Evolutionary conservation across 495 filamentous ascomycete genomes (phyloP).

Genomic region (Viridothelium virens): DNA sequence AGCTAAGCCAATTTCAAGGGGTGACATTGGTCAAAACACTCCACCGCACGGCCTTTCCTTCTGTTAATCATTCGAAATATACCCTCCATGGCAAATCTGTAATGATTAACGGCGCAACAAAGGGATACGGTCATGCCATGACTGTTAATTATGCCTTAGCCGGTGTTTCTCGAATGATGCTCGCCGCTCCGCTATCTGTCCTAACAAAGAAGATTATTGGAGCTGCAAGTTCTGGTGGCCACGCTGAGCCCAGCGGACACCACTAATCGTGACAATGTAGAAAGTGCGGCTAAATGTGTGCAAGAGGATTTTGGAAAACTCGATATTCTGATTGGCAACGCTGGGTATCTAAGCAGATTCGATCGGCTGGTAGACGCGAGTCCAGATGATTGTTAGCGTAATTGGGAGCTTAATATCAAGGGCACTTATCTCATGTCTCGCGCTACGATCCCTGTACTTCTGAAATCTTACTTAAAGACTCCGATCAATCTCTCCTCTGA

Average conservation of each 20-base stretch:
- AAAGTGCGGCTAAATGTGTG: constrained; percentile 27
- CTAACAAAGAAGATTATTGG: constrained; percentile 31
- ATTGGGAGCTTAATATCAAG: constrained; percentile 41
- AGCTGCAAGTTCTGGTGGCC: constrained; percentile 33
- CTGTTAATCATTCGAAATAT: constrained; percentile 19
- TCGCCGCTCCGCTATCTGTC: constrained; percentile 15
- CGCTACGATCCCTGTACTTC: constrained; percentile 41
- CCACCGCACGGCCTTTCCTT: constrained; percentile 19
- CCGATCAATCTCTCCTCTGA: constrained; percentile 34
- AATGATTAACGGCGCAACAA: constrained; percentile 27
- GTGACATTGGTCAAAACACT: neutral
- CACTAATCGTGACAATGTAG: constrained; percentile 34
- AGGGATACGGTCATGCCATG: constrained; percentile 25
- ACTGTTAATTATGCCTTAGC: constrained; percentile 24
- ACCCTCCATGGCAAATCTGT: constrained; percentile 22
- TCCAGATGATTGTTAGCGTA: constrained; percentile 41
- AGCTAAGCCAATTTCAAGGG: neutral
- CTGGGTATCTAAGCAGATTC: constrained; percentile 36
- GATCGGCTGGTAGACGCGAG: constrained; percentile 37
- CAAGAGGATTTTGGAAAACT: constrained; percentile 29
- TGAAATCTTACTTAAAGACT: constrained; percentile 28
- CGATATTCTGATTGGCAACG: constrained; percentile 51
- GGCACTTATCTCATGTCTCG: constrained; percentile 40
- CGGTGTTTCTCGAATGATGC: constrained; percentile 13
- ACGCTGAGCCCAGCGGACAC: constrained; percentile 39